Base-by-base conservation (phyloP, 2,329 filamentous ascomycete genomes). In the Thelonectria discophora region DNA sequence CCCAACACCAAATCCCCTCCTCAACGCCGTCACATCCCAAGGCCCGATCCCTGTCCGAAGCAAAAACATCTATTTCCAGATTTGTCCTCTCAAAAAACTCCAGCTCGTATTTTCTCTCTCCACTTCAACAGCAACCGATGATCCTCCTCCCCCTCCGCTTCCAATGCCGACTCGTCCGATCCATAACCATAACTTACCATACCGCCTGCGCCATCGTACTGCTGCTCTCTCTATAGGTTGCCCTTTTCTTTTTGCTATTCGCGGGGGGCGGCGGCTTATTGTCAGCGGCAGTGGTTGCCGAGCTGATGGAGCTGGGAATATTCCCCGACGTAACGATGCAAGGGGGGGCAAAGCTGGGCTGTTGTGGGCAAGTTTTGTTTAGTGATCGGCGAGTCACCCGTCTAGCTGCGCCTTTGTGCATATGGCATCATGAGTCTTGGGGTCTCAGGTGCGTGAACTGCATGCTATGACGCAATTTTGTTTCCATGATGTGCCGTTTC, bases 21-120 rank as follows among this genome's bases (percentile, higher is more conserved):
- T 34, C 51, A 34, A 24, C 51, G 20, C 40, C n/a, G 30, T 37
- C 8, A n/a, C 32, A 51, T 24, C 11, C 3, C 34, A 7, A 17
- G 11, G 17, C 32, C 15, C 39, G 13, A 30, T 45, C 37, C 21
- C 37, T 45, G 51, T 24, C 15, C 15, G 4, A 34, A 9, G 24
- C 37, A 5, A 18, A 5, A 42, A 9, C 11, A 40, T 52, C 53
- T 55, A 55, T 55, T 55, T 55, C 20, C 32, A 48, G 53, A 20
- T 12, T 21, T 21, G 8, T 6, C 27, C 24, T 24, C 7, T 7
- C 7, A 7, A 4, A 24, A 7, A 24, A 46, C 17, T 13, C 18
- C 15, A 32, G 32, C 51, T 55, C 53, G 53, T 55, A 55, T 55
- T 55, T 27, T 17, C 21, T 17, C 15, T 21, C 43, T 39, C 53